These are phyloP conservation scores for Puccinellia tenuiflora DNA, from an alignment of 176 grass and related monocot genomes.

Conservation along the genomic window DNA sequence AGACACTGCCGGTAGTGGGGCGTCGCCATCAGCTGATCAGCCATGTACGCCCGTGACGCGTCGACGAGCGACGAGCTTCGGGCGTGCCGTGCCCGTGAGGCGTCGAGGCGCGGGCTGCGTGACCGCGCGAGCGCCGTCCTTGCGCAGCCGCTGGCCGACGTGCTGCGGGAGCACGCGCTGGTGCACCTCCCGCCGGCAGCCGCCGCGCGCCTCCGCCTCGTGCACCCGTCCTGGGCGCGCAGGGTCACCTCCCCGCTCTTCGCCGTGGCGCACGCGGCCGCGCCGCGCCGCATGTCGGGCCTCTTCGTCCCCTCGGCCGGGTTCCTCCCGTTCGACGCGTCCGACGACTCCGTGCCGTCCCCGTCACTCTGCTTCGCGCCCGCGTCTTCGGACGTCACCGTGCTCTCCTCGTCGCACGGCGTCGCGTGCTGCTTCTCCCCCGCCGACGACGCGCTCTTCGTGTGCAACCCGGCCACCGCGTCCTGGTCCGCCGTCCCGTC, in stretches of 20 bases:
- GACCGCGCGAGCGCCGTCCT: background rate
- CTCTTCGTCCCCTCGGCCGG: background rate
- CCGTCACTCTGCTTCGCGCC: conserved; percentile 37
- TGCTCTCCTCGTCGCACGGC: conserved; percentile 39
- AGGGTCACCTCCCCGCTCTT: conserved; percentile 42
- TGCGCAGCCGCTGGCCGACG: conserved; percentile 31
- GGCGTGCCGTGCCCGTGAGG: background rate
- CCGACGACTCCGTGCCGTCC: conserved; percentile 27
- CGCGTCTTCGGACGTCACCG: background rate
- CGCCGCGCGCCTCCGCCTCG: conserved; percentile 29
- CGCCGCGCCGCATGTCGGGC: conserved; percentile 22
- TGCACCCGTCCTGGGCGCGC: conserved; percentile 31
- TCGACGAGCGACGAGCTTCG: background rate
- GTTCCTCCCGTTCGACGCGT: conserved; percentile 25
- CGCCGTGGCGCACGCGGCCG: conserved; percentile 33
- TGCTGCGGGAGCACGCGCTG: conserved; percentile 40
- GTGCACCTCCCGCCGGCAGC: conserved; percentile 27
- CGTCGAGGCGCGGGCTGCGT: background rate
- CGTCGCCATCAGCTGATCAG: background rate
- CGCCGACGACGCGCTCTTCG: conserved; percentile 5
- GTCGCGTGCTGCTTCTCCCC: conserved; percentile 42
- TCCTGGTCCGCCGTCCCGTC: conserved; percentile 31
- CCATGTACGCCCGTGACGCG: background rate
- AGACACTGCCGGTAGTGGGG: background rate
- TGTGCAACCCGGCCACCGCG: conserved; percentile 49